phyloP scores from a whole-genome alignment of 805 yeast genomes.

The Zygosaccharomyces rouxii region DNA sequence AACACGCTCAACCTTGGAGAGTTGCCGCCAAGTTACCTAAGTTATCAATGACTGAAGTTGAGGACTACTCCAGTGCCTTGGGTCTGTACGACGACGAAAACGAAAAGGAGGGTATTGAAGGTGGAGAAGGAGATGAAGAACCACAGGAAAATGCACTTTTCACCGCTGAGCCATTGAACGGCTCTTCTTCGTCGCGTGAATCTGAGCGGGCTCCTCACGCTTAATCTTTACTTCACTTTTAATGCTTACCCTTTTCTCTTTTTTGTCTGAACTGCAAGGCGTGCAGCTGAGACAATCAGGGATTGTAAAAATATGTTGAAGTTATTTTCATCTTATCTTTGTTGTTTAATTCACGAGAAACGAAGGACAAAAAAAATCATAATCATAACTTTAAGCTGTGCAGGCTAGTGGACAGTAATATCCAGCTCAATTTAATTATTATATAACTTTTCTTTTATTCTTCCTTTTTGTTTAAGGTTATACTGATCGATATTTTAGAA shows the following conservation, averaged over 20 bases:
- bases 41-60: constrained; percentile 51
- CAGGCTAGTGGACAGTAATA: too few species aligned
- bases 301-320: not conserved
- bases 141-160: constrained; percentile 5
- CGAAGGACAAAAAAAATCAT: too few species aligned
- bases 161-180: constrained; percentile 3
- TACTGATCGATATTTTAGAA: too few species aligned
- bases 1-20: constrained; percentile 54
- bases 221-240: not conserved
- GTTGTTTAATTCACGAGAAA: too few species aligned
- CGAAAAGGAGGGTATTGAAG: constrained; percentile 27
- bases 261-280: not conserved
- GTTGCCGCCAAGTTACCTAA: constrained; percentile 62
- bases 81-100: constrained; percentile 50
- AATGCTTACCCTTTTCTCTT: not conserved
- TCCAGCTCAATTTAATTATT: too few species aligned
- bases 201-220: constrained; percentile 7
- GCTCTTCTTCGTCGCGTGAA: constrained; percentile 4
- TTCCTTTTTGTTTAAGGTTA: too few species aligned
- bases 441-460: too few species aligned
- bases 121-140: constrained; percentile 19
- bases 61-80: constrained; percentile 52
- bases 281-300: not conserved
- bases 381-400: too few species aligned
- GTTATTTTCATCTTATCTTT: not conserved